Conservation (phyloP, 2,329 filamentous ascomycete genomes). For the Fusarium nanum region DNA sequence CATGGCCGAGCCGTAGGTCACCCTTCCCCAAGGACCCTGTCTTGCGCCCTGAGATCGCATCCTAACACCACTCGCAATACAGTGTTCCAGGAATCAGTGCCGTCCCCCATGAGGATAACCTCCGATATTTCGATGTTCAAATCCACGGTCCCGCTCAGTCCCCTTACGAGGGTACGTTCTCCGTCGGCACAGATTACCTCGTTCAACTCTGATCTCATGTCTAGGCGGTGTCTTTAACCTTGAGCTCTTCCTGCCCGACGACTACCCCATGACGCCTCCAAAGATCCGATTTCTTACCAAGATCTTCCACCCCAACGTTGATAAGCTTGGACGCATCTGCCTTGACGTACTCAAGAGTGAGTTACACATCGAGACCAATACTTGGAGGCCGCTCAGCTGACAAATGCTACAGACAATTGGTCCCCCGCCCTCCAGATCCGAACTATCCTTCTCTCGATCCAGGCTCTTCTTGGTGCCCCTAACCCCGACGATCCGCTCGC, state of each 20-base stretch:
- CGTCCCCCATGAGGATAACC: conserved; percentile 94
- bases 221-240: conserved; percentile 89
- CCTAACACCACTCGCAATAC: conserved; percentile 40
- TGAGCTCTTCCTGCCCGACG: conserved; percentile 96
- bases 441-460: conserved; percentile 98
- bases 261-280: conserved; percentile 98
- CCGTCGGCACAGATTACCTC: neutral
- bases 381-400: conserved; percentile 18
- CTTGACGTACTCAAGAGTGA: conserved; percentile 96
- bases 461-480: conserved; percentile 92
- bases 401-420: conserved; percentile 83
- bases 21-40: conserved; percentile 6
- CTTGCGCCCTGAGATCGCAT: conserved; percentile 23
- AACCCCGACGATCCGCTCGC: conserved; percentile 99
- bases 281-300: conserved; percentile 99
- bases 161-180: conserved; percentile 85
- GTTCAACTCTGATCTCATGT: conserved; percentile 18
- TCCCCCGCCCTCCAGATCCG: conserved; percentile 97
- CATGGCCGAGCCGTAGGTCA: conserved; percentile 90
- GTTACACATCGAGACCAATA: conserved; percentile 41
- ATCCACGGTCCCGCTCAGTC: conserved; percentile 93
- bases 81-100: conserved; percentile 97
- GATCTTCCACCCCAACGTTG: conserved; percentile 99
- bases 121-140: conserved; percentile 97
- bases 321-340: conserved; percentile 96